A percentile compares a stretch with the other conserved stretches of the same genome.
Evolutionary conservation across 2,329 filamentous ascomycete genomes (phyloP).

Genomic region (Fusarium temperatum): DNA sequence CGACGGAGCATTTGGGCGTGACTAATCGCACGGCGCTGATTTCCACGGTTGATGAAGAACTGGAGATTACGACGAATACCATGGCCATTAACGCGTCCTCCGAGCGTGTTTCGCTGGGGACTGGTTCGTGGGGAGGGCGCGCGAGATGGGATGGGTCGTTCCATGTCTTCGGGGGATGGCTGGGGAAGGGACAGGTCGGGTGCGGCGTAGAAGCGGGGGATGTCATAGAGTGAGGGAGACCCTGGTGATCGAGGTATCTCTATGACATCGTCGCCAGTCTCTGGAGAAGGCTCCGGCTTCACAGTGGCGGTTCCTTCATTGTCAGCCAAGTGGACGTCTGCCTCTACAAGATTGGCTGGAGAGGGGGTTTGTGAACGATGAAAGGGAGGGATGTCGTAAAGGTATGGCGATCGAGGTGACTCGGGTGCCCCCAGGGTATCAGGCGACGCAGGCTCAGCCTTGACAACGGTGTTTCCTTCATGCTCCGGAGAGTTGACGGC

Average conservation of each 20-base stretch:
- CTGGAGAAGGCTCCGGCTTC: not conserved
- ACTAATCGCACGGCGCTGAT: not conserved
- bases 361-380: no score
- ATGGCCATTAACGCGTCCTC: fast-evolving
- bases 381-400: not conserved
- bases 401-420: fast-evolving
- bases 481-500: fast-evolving
- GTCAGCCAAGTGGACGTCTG: no score
- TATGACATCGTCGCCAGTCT: not conserved
- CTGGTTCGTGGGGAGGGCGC: not conserved
- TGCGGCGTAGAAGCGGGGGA: not conserved
- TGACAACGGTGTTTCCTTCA: fast-evolving
- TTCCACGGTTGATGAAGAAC: not conserved
- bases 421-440: not conserved
- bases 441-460: not conserved
- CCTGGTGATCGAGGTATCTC: not conserved
- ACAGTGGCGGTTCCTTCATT: not conserved
- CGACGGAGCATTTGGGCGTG: not conserved
- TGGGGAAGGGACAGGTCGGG: fast-evolving
- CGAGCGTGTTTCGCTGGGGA: not conserved
- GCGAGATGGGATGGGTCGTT: not conserved
- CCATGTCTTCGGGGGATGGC: not conserved
- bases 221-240: not conserved
- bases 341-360: fast-evolving
- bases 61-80: not conserved